Conservation (phyloP, 805 yeast genomes). For the Wickerhamomyces bisporus region DNA sequence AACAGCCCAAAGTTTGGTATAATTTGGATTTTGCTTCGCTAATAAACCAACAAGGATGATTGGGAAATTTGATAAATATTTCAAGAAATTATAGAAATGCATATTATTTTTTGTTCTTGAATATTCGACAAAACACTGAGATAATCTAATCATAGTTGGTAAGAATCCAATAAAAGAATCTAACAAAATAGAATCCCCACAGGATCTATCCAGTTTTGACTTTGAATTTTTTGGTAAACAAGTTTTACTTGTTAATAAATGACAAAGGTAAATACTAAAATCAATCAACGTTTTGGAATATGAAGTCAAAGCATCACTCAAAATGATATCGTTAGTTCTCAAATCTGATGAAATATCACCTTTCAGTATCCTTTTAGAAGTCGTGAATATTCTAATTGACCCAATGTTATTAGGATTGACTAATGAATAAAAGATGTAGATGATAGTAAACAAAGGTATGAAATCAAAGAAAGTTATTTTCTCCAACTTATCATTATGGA, state of each 20-base stretch:
- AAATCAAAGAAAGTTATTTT: constrained; percentile 24
- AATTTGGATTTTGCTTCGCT: constrained; percentile 12
- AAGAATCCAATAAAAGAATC: constrained; percentile 36
- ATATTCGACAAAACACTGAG: constrained; percentile 77
- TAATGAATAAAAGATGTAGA: constrained; percentile 28
- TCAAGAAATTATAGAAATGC: constrained; percentile 67
- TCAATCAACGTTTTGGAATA: constrained; percentile 76
- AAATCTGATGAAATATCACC: constrained; percentile 58
- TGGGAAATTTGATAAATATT: constrained; percentile 66
- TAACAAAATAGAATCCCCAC: constrained; percentile 29
- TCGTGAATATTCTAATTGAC: constrained; percentile 39
- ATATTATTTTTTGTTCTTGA: constrained; percentile 39
- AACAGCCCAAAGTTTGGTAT: constrained; percentile 24
- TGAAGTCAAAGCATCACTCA: constrained; percentile 83
- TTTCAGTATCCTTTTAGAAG: constrained; percentile 45
- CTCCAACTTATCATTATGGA: constrained; percentile 19
- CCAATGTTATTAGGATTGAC: constrained; percentile 30
- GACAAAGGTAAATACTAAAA: constrained; percentile 50
- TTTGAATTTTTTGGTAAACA: constrained; percentile 26
- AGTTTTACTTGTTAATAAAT: constrained; percentile 33
- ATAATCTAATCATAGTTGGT: constrained; percentile 73
- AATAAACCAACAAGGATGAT: constrained; percentile 36
- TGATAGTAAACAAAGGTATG: constrained; percentile 36
- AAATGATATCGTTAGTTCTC: constrained; percentile 73
- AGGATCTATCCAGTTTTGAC: constrained; percentile 26